Evolutionary conservation across 352 stramenopile genomes (phyloP).

Genomic region (Phytophthora litchii): DNA sequence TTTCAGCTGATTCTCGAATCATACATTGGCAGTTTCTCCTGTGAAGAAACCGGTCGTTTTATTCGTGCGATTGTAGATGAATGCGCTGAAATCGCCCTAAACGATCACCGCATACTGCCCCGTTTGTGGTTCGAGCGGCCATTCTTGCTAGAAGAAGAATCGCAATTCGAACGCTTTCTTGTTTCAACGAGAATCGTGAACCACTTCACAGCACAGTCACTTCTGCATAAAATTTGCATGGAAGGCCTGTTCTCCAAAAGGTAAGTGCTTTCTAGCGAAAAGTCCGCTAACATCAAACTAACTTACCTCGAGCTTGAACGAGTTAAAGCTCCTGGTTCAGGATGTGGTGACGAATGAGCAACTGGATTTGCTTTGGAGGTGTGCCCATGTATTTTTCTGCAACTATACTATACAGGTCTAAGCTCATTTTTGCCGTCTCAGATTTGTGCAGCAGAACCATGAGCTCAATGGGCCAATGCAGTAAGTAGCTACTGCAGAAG

Average conservation of each 20-base stretch:
- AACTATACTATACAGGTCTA: not conserved
- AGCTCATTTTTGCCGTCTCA: conserved; percentile 6
- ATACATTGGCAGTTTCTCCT: conserved; percentile 25
- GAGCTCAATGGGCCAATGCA: conserved; percentile 23
- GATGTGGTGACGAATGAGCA: conserved; percentile 46
- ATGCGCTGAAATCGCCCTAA: conserved; percentile 57
- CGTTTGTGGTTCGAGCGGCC: conserved; percentile 78
- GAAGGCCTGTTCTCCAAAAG: conserved; percentile 57
- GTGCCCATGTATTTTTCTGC: conserved; percentile 5
- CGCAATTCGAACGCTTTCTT: conserved; percentile 74
- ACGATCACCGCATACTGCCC: conserved; percentile 48
- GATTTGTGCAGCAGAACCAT: conserved; percentile 36
- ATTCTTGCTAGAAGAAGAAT: conserved; percentile 79
- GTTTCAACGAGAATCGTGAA: conserved; percentile 71
- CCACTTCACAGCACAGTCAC: conserved; percentile 65
- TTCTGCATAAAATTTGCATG: conserved; percentile 70
- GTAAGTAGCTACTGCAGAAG: no score
- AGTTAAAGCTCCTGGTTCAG: conserved; percentile 43
- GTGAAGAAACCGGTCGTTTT: conserved; percentile 41
- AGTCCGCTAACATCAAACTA: conserved; percentile 3
- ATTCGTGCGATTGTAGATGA: conserved; percentile 60
- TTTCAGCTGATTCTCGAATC: not conserved
- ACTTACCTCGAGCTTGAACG: conserved; percentile 36
- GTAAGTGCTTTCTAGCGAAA: conserved; percentile 20
- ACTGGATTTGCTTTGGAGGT: conserved; percentile 55